Evolutionary conservation across 2,329 filamentous ascomycete species (phyloP).

Genomic region (Ustulina deusta): DNA sequence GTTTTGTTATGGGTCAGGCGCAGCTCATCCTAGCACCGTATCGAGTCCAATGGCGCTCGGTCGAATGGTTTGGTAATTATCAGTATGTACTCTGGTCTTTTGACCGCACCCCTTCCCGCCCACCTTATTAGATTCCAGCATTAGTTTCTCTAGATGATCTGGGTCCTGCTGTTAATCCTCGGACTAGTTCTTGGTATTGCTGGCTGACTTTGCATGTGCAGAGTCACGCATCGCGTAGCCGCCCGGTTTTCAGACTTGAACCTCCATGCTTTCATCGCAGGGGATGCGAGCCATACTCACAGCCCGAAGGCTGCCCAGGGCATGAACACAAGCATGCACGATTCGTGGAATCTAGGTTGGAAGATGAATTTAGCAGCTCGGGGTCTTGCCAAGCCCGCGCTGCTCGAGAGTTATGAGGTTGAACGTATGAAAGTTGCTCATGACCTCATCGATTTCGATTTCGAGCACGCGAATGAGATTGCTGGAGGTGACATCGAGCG

Average conservation of each 20-base stretch:
- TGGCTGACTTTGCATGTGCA: background rate
- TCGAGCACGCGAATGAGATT: conserved; percentile 67
- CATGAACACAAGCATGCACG: conserved; percentile 69
- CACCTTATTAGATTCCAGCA: background rate
- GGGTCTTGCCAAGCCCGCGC: conserved; percentile 64
- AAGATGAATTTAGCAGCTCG: conserved; percentile 64
- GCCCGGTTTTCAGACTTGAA: conserved; percentile 74
- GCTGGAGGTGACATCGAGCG: conserved; percentile 72
- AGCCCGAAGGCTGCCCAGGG: conserved; percentile 73
- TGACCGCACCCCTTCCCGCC: background rate
- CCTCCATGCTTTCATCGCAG: conserved; percentile 72
- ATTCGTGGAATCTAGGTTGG: conserved; percentile 62
- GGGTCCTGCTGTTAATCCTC: background rate
- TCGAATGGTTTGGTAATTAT: conserved; percentile 80
- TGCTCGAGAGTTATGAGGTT: conserved; percentile 71
- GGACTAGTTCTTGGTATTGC: background rate
- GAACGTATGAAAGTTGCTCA: conserved; percentile 72
- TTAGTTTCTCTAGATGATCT: no score
- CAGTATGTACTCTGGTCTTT: conserved; percentile 50
- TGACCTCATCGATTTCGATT: conserved; percentile 70
- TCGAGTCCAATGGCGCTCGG: conserved; percentile 67
- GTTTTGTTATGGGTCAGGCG: conserved; percentile 77
- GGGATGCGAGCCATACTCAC: conserved; percentile 73
- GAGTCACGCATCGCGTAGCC: conserved; percentile 76
- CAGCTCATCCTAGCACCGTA: conserved; percentile 71